Evolutionary conservation across 495 filamentous ascomycete species (phyloP), one percentile per base, ranked within the genome.

Genomic region (Podospora pseudopauciseta): DNA sequence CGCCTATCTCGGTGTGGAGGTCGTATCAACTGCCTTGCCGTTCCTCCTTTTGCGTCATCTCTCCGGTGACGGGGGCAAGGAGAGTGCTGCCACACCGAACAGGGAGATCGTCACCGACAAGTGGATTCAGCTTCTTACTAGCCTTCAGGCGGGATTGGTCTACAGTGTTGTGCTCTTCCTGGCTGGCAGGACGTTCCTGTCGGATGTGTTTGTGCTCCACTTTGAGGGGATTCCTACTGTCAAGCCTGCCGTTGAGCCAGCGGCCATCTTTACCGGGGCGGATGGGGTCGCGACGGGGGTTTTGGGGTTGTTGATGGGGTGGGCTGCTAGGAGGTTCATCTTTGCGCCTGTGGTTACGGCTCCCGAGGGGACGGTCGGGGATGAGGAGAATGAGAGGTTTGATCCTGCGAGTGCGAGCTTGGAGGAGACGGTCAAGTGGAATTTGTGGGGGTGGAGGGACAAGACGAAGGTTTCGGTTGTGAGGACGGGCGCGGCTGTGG

Each of bases 221-320:
- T 95, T 96, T 70, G 80, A 86, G 2, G 83, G 82, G 68, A 80
- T 96, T 60, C 86, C 83, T 11, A 86, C 88, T 58, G 80, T 97
- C 68, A 81, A 81, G 32, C 78, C 83, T 34, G 89, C 87, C 13
- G 85, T 92, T 72, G 82, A 83, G 18, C 85, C 86, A 16, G 85
- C 83, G 1, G 39, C 3, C 4, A 32, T 49, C 39, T 81, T 88
- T 58, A 60, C 85, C 63, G 79, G 81, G 0, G 77, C 92, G 53
- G 72, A 90, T n/a, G 87, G 86, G 2, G 80, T 86, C 27, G 73
- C 77, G 1, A 73, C 70, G 11, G 70, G 67, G 60, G 57, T 70
- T 4, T 69, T 78, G 39, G 67, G 71, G 60, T 70, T 85, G 13
- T 69, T 80, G 30, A 78, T 84, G n/a, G 93, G 93, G 9, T 82